Conservation (phyloP, 1,284 basidiomycete genomes). For the Cystobasidiaceae sp. region DNA sequence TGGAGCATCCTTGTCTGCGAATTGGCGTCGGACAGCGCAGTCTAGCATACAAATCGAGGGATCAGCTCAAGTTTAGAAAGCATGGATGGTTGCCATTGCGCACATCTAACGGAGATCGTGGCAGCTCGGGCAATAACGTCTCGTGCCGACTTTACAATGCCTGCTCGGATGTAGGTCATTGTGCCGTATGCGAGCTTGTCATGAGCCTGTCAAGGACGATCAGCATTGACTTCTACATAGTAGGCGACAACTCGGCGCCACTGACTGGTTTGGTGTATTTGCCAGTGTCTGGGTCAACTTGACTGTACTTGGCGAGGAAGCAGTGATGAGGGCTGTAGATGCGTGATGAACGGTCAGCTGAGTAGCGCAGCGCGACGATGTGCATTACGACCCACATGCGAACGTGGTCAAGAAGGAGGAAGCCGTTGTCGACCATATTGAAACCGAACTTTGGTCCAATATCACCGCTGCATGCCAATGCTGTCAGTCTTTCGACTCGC, state of each 20-base stretch:
- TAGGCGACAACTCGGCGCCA: background rate
- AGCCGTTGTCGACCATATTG: slow-evolving; percentile 34
- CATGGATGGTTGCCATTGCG: background rate
- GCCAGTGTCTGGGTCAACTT: slow-evolving; percentile 41
- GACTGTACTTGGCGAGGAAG: slow-evolving; percentile 46
- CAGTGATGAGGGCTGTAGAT: slow-evolving; percentile 48
- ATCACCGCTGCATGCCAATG: too few species aligned
- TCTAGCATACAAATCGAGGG: slow-evolving; percentile 32
- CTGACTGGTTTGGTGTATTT: slow-evolving; percentile 36
- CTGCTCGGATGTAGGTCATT: slow-evolving; percentile 46
- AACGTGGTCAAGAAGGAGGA: slow-evolving; percentile 58
- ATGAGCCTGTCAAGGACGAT: slow-evolving; percentile 29
- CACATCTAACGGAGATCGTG: slow-evolving; percentile 46
- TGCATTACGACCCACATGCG: slow-evolving; percentile 52
- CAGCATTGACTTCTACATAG: background rate
- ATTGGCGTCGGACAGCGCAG: slow-evolving; percentile 48
- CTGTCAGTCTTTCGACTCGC: too few species aligned
- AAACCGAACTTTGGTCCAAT: too few species aligned
- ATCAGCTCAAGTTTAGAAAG: background rate
- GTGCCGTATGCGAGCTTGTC: slow-evolving; percentile 43
- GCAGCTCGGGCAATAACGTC: slow-evolving; percentile 46
- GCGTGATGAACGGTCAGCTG: background rate
- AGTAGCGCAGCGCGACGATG: slow-evolving; percentile 50
- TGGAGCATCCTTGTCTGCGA: slow-evolving; percentile 47
- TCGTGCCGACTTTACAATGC: slow-evolving; percentile 46